A percentile compares a stretch with the other conserved stretches of the same genome.
Evolutionary conservation across 805 yeast species (phyloP).

Genomic region (Brettanomyces naardenensis): DNA sequence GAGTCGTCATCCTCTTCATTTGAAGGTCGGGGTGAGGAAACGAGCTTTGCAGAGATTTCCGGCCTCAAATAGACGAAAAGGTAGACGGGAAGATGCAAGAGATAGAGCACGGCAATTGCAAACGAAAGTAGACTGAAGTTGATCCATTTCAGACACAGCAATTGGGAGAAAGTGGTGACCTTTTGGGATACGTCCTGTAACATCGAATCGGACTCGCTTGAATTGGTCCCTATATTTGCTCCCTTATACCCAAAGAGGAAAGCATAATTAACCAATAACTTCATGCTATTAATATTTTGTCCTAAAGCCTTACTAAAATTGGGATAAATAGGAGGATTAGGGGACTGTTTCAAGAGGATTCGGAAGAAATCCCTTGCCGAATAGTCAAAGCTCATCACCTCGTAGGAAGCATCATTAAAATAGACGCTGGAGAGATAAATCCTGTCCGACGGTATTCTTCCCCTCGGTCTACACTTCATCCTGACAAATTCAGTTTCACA

Average conservation of each 20-base stretch:
- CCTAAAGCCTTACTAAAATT: neutral
- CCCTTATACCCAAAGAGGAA: constrained; percentile 12
- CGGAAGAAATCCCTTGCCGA: constrained; percentile 1
- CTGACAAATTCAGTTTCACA: constrained; percentile 19
- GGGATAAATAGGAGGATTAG: neutral
- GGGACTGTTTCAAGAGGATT: neutral
- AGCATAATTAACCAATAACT: constrained; percentile 8
- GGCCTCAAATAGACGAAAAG: constrained; percentile 7
- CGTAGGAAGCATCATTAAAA: constrained; percentile 16
- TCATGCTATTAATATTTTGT: constrained; percentile 5
- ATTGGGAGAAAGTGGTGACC: constrained; percentile 8
- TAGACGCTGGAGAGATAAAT: constrained; percentile 18
- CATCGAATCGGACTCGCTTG: too few relatives aligned
- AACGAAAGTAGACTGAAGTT: constrained; percentile 14
- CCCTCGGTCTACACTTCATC: constrained; percentile 20
- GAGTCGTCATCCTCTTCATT: constrained; percentile 1
- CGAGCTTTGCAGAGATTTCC: neutral
- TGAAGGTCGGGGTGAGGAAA: neutral
- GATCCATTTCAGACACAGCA: constrained; percentile 16
- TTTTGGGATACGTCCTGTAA: constrained; percentile 1
- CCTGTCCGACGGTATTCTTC: constrained; percentile 18
- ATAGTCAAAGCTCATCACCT: constrained; percentile 12
- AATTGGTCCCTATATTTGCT: constrained; percentile 3
- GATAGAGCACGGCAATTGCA: constrained; percentile 12
- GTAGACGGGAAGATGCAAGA: constrained; percentile 15